Conservation (phyloP, 2,329 filamentous ascomycete genomes). For the Nigrospora osmanthi region DNA sequence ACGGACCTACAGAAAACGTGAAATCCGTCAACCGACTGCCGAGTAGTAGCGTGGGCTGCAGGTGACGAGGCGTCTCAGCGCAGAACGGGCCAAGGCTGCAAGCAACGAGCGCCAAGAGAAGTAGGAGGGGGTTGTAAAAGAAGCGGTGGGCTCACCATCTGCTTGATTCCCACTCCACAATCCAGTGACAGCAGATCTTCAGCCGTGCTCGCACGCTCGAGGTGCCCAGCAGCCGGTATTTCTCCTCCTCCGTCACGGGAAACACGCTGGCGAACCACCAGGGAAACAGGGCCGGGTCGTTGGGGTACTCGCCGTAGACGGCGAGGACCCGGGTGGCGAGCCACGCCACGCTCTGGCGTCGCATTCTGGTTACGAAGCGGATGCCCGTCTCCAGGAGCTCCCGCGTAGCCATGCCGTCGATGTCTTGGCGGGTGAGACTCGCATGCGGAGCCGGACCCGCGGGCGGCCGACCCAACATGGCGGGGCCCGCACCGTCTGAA, state of each 20-base stretch:
- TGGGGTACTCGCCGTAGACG: constrained; percentile 70
- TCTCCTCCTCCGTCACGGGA: constrained; percentile 69
- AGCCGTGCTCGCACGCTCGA: constrained; percentile 72
- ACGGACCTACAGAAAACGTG: constrained; percentile 2
- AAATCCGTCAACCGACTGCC: neutral
- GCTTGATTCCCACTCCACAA: constrained; percentile 60
- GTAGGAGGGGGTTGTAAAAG: neutral
- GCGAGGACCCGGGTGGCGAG: constrained; percentile 62
- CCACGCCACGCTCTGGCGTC: constrained; percentile 63
- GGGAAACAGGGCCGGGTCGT: constrained; percentile 69
- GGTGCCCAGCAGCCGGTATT: constrained; percentile 66
- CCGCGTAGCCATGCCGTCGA: constrained; percentile 59
- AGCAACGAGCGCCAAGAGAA: neutral
- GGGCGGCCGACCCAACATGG: neutral
- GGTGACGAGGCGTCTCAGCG: neutral
- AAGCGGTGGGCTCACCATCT: constrained; percentile 52
- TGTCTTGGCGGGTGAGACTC: constrained; percentile 16
- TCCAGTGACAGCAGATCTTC: constrained; percentile 78
- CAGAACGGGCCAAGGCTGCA: neutral
- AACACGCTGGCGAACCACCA: constrained; percentile 87
- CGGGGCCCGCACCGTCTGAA: constrained; percentile 3
- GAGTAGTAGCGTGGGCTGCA: neutral
- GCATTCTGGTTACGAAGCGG: constrained; percentile 63
- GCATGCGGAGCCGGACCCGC: no score
- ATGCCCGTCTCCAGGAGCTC: constrained; percentile 58